Evolutionary conservation across 257 asterid genomes (phyloP).

Genomic region (Nemophila menziesii): DNA sequence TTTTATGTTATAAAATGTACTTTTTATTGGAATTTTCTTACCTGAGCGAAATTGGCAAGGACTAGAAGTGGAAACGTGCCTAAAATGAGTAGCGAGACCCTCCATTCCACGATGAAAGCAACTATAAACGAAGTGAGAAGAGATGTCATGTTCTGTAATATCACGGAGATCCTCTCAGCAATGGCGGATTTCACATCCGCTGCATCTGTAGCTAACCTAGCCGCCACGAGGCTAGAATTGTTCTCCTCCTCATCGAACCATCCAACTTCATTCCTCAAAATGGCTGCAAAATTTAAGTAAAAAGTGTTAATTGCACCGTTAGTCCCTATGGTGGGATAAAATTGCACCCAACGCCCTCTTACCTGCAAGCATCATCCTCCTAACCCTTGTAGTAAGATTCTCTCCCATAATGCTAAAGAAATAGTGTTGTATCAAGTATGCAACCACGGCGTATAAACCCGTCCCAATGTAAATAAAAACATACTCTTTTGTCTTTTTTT

Average conservation of each 20-base stretch:
- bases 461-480: constrained; percentile 60
- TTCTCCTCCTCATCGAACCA: constrained; percentile 99
- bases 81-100: constrained; percentile 81
- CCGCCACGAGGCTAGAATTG: constrained; percentile 82
- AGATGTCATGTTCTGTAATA: constrained; percentile 94
- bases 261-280: constrained; percentile 90
- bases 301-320: background rate
- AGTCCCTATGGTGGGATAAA: background rate
- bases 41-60: constrained; percentile 99
- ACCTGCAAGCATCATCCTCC: constrained; percentile 99
- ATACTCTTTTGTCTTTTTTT: constrained; percentile 75
- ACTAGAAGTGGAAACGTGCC: constrained; percentile 93
- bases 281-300: constrained; percentile 32
- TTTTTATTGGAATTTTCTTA: constrained; percentile 15
- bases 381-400: constrained; percentile 25
- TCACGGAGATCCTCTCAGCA: constrained; percentile 94
- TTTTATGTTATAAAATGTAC: no score
- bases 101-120: constrained; percentile 93
- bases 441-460: constrained; percentile 21
- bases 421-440: constrained; percentile 39
- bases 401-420: constrained; percentile 45
- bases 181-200: constrained; percentile 96
- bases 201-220: constrained; percentile 85
- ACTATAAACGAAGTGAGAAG: constrained; percentile 94
- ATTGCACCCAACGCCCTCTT: background rate